Evolutionary conservation across 345 rosid species (phyloP), one percentile per base, ranked within the genome.

Genomic region (Triadica sebifera): DNA sequence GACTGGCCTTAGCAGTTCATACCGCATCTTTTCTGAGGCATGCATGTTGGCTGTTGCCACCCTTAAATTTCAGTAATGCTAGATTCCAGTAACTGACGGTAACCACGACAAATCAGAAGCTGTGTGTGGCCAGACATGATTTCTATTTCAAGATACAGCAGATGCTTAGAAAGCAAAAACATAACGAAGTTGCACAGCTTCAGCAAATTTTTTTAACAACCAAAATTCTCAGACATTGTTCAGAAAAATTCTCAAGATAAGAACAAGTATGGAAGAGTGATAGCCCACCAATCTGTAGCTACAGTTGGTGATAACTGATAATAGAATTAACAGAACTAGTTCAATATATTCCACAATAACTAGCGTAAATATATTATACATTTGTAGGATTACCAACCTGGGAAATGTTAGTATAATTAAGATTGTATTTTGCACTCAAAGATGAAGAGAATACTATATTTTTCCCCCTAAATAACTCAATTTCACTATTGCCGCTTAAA

Each of bases 311-410:
- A 34, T 24, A 11, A 2, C 34, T 29, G 34, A 29, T 2, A 29
- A 29, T 25, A 13, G 20, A 70, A 6, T 52, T 34, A 61, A 67
- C 22, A 51, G 8, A 65, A 62, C 59, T 5, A 72, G 15, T 50
- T 46, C 47, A 34, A 45, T 25, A 58, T 53, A 65, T 46, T 38
- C 22, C 20, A 34, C 16, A 38, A 3, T 55, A n/a, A 38, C 16
- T 69, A 19, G 69, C 34, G 59, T 39, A 51, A 62, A 71, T 38
- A 49, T 37, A 24, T 50, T 52, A 0, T 47, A 65, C 69, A 78
- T 13, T 56, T 20, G 38, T 38, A 12, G 29, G 49, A 24, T 43
- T 38, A 20, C 60, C 39, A n/a, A 11, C 37, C 0, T 1, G 1
- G 52, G 38, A 70, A 45, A 39, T 55, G 11, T 29, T 20, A 41